Conservation (phyloP, 1,139 yeast species). For the Blastobotrys aristatus region DNA sequence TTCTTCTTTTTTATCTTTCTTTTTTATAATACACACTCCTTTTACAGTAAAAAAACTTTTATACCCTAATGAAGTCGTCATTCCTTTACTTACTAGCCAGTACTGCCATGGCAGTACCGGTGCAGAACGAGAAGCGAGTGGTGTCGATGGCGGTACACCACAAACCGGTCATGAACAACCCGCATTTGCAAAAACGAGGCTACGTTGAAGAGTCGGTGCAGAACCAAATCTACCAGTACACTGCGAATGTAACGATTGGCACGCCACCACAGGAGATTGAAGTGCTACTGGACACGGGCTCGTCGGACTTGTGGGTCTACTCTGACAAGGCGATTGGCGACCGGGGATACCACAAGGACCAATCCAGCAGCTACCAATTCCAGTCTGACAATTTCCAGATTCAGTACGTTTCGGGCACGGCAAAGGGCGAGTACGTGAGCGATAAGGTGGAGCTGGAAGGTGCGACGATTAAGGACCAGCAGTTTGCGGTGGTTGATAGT, state of each 20-base stretch:
- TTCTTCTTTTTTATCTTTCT: not conserved
- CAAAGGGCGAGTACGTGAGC: constrained; percentile 45
- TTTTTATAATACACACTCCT: not conserved
- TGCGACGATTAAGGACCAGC: constrained; percentile 10
- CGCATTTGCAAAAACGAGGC: constrained; percentile 1
- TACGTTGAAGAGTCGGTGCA: constrained; percentile 11
- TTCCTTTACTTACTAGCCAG: not conserved
- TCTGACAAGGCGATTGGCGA: constrained; percentile 19
- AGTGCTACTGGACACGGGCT: constrained; percentile 45
- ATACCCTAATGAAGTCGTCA: not conserved
- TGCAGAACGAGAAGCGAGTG: constrained; percentile 4
- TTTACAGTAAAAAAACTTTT: not conserved
- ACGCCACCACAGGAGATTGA: constrained; percentile 48
- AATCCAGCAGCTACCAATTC: constrained; percentile 12
- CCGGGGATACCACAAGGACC: constrained; percentile 3
- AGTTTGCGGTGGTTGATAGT: constrained; percentile 13
- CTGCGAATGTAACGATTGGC: constrained; percentile 47
- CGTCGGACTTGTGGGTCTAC: constrained; percentile 44
- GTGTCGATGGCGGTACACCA: constrained; percentile 7
- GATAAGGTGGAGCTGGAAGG: constrained; percentile 41
- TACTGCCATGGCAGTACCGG: constrained; percentile 1
- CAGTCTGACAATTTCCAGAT: constrained; percentile 20
- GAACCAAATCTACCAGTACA: constrained; percentile 36
- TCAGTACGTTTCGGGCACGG: constrained; percentile 27
- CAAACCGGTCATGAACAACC: not conserved